A percentile compares a stretch with the other conserved stretches of the same genome.
Evolutionary conservation across 352 stramenopile genomes (phyloP).

Genomic region (Globisporangium cederbergense): DNA sequence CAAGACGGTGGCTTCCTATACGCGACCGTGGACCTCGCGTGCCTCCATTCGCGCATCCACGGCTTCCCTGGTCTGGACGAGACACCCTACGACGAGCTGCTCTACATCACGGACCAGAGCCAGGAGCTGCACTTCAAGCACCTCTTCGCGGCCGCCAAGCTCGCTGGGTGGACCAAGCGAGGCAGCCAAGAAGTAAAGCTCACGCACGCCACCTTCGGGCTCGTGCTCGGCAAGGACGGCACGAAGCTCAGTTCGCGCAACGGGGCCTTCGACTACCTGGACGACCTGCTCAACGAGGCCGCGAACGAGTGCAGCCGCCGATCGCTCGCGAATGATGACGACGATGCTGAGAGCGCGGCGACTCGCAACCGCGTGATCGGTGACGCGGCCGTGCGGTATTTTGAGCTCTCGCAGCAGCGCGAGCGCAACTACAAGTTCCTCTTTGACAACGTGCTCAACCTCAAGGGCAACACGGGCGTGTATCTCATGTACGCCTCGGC

Average conservation of each 20-base stretch:
- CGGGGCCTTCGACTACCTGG: conserved; percentile 73
- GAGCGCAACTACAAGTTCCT: conserved; percentile 86
- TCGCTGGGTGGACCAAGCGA: conserved; percentile 44
- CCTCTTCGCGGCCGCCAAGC: conserved; percentile 57
- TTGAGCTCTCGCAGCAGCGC: conserved; percentile 79
- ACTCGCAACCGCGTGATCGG: conserved; percentile 54
- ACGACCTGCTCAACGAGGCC: conserved; percentile 66
- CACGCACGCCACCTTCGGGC: conserved; percentile 67
- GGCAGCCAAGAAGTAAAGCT: conserved; percentile 43
- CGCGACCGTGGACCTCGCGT: conserved; percentile 71
- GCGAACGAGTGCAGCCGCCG: conserved; percentile 58
- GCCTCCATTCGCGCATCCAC: conserved; percentile 69
- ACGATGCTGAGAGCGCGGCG: conserved; percentile 1
- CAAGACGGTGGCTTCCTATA: conserved; percentile 79
- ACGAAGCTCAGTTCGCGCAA: conserved; percentile 83
- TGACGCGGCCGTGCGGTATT: conserved; percentile 79
- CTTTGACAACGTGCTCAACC: conserved; percentile 74
- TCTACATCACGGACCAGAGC: conserved; percentile 82
- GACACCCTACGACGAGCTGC: conserved; percentile 68
- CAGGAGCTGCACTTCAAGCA: conserved; percentile 81
- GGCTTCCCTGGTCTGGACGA: conserved; percentile 62
- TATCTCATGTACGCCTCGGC: conserved; percentile 83
- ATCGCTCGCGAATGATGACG: conserved; percentile 38
- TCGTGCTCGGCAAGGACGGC: conserved; percentile 76
- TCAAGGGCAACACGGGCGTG: conserved; percentile 82